phyloP scores from a whole-genome alignment of 108 stramenopile genomes.

The Epithemia pelagica region DNA sequence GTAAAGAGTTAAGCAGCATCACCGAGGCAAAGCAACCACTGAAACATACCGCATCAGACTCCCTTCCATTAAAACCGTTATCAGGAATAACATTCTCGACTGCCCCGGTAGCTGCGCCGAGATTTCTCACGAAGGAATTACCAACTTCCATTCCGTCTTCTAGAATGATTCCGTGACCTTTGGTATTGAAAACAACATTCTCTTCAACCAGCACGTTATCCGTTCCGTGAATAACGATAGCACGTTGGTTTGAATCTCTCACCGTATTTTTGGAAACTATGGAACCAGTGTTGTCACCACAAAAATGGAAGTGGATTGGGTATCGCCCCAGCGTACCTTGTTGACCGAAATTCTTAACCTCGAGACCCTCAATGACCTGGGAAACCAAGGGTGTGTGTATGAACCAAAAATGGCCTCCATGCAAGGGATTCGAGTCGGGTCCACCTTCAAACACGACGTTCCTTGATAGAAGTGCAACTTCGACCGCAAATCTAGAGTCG shows the following conservation, averaged over 20 bases:
- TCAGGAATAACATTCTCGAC: constrained; percentile 2
- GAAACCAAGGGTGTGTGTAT: not conserved
- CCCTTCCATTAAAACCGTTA: not conserved
- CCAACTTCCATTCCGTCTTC: constrained; percentile 20
- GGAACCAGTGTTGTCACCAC: constrained; percentile 11
- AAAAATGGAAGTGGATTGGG: constrained; percentile 36
- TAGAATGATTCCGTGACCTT: constrained; percentile 27
- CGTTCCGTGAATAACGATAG: constrained; percentile 34
- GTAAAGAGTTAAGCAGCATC: not conserved
- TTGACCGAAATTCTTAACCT: constrained; percentile 21
- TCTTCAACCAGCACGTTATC: constrained; percentile 16
- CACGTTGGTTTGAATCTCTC: constrained; percentile 26
- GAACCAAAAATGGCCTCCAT: constrained; percentile 18
- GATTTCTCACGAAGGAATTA: constrained; percentile 12
- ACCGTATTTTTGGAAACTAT: constrained; percentile 25
- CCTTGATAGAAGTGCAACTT: constrained; percentile 43
- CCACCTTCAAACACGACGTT: constrained; percentile 38
- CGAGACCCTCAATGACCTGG: constrained; percentile 17
- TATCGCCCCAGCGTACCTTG: constrained; percentile 33
- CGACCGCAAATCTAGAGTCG: constrained; percentile 2
- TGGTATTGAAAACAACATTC: constrained; percentile 23
- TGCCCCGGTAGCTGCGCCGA: not conserved
- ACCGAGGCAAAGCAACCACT: not conserved
- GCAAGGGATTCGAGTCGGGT: constrained; percentile 27
- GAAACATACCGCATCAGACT: not conserved